Evolutionary conservation across 257 asterid species (phyloP).

Genomic region (Linaria vulgaris): DNA sequence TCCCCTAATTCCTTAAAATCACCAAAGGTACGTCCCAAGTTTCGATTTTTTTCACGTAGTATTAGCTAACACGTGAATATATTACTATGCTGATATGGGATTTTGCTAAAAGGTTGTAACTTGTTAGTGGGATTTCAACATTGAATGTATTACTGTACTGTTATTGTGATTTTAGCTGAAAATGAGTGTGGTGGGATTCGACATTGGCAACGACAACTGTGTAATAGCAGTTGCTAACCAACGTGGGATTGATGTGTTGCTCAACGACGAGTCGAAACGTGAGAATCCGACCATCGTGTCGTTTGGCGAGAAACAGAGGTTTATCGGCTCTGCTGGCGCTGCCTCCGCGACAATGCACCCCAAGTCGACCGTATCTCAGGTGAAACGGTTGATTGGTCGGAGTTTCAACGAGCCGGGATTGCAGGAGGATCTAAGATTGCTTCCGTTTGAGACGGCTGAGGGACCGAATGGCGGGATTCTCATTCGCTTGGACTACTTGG

Average conservation of each 20-base stretch:
- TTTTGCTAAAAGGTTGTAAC: neutral
- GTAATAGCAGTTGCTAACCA: conserved; percentile 88
- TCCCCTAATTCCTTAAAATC: too few species aligned
- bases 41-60: too few species aligned
- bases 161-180: conserved; percentile 29
- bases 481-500: conserved; percentile 66
- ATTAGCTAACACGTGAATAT: too few species aligned
- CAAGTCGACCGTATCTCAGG: conserved; percentile 84
- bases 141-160: too few species aligned
- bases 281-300: conserved; percentile 87
- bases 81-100: too few species aligned
- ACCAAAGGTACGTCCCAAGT: too few species aligned
- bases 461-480: conserved; percentile 77
- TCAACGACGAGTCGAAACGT: conserved; percentile 87
- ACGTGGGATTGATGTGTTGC: conserved; percentile 79
- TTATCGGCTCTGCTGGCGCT: conserved; percentile 84
- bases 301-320: conserved; percentile 93
- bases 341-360: conserved; percentile 94
- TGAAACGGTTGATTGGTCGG: conserved; percentile 85
- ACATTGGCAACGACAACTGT: conserved; percentile 92
- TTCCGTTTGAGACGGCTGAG: conserved; percentile 80
- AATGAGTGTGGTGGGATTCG: conserved; percentile 91
- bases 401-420: conserved; percentile 58
- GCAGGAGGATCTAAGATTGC: conserved; percentile 63
- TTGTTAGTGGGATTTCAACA: conserved; percentile 23